A percentile compares a stretch with the other conserved stretches of the same genome.
Conservation (phyloP, 2,329 filamentous ascomycete species). For the Diaporthe capsici region DNA sequence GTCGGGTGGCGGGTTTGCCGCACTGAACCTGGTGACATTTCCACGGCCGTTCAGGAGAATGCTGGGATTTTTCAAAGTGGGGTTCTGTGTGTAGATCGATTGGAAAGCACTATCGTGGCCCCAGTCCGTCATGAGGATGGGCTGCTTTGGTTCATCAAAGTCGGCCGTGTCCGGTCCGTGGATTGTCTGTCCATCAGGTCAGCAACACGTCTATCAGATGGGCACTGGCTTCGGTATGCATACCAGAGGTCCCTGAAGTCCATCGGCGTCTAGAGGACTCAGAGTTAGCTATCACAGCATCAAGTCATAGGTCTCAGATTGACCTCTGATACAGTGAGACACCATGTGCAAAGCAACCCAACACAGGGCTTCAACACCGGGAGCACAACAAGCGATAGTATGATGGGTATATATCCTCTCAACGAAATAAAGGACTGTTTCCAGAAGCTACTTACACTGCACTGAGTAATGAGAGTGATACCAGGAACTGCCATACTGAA, state of each 20-base stretch:
- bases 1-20: not conserved
- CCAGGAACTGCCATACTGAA: constrained; percentile 53
- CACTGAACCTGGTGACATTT: constrained; percentile 33
- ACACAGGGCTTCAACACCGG: not conserved
- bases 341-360: not conserved
- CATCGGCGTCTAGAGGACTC: constrained; percentile 66
- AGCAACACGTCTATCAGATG: not conserved
- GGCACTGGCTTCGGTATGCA: not conserved
- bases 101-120: constrained; percentile 36
- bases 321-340: not conserved
- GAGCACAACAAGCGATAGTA: not conserved
- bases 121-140: constrained; percentile 43
- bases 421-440: not conserved
- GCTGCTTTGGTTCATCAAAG: constrained; percentile 42
- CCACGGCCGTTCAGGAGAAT: constrained; percentile 37
- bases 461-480: constrained; percentile 62
- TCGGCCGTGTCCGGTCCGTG: constrained; percentile 40
- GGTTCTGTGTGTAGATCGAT: constrained; percentile 25
- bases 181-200: constrained; percentile 37
- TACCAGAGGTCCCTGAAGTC: constrained; percentile 73
- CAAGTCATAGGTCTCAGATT: not conserved
- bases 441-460: constrained; percentile 54
- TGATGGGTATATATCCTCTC: no score
- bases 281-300: not conserved
- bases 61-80: constrained; percentile 14